These are phyloP conservation scores for Neodidymelliopsis sp. DNA, from an alignment of 2,329 filamentous ascomycete genomes.

Conservation along the genomic window DNA sequence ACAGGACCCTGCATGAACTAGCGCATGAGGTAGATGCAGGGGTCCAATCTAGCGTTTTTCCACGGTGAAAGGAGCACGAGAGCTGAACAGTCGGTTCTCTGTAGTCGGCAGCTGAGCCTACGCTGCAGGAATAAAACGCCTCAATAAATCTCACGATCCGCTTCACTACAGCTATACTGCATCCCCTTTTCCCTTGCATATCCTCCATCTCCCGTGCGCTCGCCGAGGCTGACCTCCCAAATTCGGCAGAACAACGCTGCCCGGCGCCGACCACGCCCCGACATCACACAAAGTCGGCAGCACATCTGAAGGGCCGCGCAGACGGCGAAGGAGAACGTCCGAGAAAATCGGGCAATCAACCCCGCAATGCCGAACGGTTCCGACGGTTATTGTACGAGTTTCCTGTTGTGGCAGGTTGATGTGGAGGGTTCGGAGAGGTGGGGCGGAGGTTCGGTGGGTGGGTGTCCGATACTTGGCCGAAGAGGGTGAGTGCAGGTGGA, in stretches of 20 bases:
- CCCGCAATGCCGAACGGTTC: conserved; percentile 19
- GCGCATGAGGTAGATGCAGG: conserved; percentile 3
- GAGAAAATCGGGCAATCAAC: conserved; percentile 17
- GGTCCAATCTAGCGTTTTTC: conserved; percentile 3
- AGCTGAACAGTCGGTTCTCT: background rate
- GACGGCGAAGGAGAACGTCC: conserved; percentile 3
- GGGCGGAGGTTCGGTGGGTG: conserved; percentile 10
- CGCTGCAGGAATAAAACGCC: conserved; percentile 7
- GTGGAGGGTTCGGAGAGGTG: conserved; percentile 2
- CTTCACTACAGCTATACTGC: background rate
- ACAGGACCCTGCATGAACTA: conserved; percentile 7
- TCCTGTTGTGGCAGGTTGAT: conserved; percentile 7
- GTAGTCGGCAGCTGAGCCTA: conserved; percentile 6
- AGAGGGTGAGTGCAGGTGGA: background rate
- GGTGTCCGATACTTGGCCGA: conserved; percentile 9
- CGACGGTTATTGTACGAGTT: conserved; percentile 9
- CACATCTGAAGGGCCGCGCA: conserved; percentile 1
- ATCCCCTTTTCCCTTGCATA: background rate
- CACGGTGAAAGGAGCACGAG: background rate
- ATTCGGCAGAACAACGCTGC: conserved; percentile 1
- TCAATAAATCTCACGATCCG: background rate
- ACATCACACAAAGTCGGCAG: conserved; percentile 7
- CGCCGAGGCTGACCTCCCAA: background rate
- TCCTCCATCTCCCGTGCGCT: background rate
- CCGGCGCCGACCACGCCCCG: conserved; percentile 9